Evolutionary conservation across 257 asterid genomes (phyloP), one percentile per base, ranked within the genome.

Genomic region (Datura wrightii): DNA sequence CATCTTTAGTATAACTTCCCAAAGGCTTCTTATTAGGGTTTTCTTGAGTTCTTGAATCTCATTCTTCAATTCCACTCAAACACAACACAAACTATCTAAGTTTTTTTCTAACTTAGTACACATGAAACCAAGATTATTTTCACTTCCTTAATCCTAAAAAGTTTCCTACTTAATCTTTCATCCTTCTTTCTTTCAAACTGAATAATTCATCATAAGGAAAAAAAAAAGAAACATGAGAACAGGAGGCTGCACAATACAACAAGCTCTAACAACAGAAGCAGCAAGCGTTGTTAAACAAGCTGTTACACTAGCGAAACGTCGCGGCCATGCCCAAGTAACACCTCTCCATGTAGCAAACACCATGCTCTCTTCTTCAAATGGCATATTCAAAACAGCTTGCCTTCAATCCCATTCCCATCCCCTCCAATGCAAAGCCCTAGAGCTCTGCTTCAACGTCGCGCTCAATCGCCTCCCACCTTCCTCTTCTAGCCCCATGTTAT

Each of bases 311-410:
- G 97, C 99, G 1, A 89, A 88, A 89, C 89, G 94, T 34, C 97
- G 99, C 9, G 99, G 99, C 89, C 99, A 95, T 55, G 95, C 97
- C 2, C 99, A 95, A 84, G 98, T 95, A 62, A 94, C 99, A 18
- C 99, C 99, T 1, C 94, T 95, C 18, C 99, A 95, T 82, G 97
- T 95, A 7, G 99, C 98, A 8, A 93, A 79, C 92, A 90, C 94
- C 86, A 94, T 95, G 99, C 93, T 95, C 4, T 70, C 93, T 24
- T 84, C 92, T 53, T 66, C 97, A 0, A 74, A 80, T 83, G 97
- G 99, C 65, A 48, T 91, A 8, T 85, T 95, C 42, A 86, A 96
- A 54, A 87, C 84, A 0, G 98, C 99, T 37, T 95, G 98, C 59
- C 91, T 88, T 7, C 92, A 91, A 34, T 92, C 98, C 74, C 94